Percentiles rank a stretch among this genome's conserved stretches.
Conservation (phyloP, 306 rosid species). For the Inga leiocalycina region DNA sequence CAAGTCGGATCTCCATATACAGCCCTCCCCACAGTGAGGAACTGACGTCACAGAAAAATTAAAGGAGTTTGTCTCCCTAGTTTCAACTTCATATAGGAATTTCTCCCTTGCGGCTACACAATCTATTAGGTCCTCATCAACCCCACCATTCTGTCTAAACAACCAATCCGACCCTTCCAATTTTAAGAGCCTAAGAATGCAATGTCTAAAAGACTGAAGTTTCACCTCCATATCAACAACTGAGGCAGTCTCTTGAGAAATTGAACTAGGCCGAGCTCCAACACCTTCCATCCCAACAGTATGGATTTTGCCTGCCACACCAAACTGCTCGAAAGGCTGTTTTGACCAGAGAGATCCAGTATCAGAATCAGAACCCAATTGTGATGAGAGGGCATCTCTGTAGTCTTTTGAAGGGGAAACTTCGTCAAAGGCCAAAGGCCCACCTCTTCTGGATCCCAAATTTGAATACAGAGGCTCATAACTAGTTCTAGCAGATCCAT, state of each 20-base stretch:
- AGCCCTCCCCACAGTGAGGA: conserved; percentile 90
- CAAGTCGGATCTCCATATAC: conserved; percentile 83
- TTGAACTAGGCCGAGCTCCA: conserved; percentile 46
- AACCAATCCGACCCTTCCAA: conserved; percentile 96
- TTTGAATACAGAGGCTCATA: conserved; percentile 52
- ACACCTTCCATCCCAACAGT: conserved; percentile 48
- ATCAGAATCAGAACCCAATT: conserved; percentile 55
- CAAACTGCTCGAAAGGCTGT: conserved; percentile 95
- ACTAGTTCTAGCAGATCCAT: conserved; percentile 49
- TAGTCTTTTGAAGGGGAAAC: conserved; percentile 66
- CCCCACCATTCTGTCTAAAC: conserved; percentile 85
- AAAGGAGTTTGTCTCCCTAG: conserved; percentile 56
- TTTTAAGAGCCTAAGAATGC: conserved; percentile 81
- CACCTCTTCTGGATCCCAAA: conserved; percentile 55
- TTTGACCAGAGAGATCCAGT: conserved; percentile 84
- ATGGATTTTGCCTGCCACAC: conserved; percentile 58
- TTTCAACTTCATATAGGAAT: conserved; percentile 72
- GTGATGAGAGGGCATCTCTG: conserved; percentile 57
- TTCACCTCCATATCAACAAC: conserved; percentile 64
- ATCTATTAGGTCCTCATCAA: conserved; percentile 88
- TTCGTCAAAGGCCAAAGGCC: conserved; percentile 76
- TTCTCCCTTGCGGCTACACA: conserved; percentile 92
- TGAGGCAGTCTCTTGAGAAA: conserved; percentile 54
- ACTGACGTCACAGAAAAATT: conserved; percentile 57
- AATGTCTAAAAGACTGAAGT: conserved; percentile 76